Conservation (phyloP, 2,329 filamentous ascomycete species). For the Aspergillus sp. region DNA sequence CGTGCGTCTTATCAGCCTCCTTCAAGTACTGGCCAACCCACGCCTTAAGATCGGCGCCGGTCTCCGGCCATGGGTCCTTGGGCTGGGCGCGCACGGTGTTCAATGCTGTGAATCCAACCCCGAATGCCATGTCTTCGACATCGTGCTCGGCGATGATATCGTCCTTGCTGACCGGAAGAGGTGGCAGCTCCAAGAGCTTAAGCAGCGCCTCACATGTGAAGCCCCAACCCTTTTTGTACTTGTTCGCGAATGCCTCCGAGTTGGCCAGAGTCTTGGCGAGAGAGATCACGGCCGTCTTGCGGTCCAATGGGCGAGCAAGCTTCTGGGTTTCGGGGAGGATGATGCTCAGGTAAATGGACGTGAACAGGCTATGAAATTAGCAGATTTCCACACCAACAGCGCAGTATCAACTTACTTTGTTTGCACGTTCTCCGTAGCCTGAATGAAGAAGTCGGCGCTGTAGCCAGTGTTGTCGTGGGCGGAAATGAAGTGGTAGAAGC, state of each 20-base stretch:
- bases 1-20: conserved; percentile 66
- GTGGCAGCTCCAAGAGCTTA: conserved; percentile 82
- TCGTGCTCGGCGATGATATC: conserved; percentile 81
- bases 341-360: conserved; percentile 75
- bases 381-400: not conserved
- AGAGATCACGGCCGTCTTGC: conserved; percentile 88
- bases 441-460: conserved; percentile 87
- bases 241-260: conserved; percentile 72
- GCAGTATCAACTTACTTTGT: conserved; percentile 44
- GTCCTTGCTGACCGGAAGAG: conserved; percentile 62
- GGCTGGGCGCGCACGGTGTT: conserved; percentile 76
- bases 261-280: conserved; percentile 88
- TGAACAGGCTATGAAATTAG: conserved; percentile 55
- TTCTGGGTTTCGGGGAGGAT: conserved; percentile 86
- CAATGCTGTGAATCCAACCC: conserved; percentile 85
- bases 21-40: conserved; percentile 83
- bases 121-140: conserved; percentile 91
- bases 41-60: conserved; percentile 64
- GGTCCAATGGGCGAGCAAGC: conserved; percentile 77
- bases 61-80: conserved; percentile 78
- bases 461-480: conserved; percentile 73
- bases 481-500: conserved; percentile 89
- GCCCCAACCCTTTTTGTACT: conserved; percentile 83
- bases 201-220: conserved; percentile 85
- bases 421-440: conserved; percentile 74